A percentile compares a stretch with the other conserved stretches of the same genome.
phyloP scores from a whole-genome alignment of 192 early-diverging fungal species.

The Coemansia sp. region DNA sequence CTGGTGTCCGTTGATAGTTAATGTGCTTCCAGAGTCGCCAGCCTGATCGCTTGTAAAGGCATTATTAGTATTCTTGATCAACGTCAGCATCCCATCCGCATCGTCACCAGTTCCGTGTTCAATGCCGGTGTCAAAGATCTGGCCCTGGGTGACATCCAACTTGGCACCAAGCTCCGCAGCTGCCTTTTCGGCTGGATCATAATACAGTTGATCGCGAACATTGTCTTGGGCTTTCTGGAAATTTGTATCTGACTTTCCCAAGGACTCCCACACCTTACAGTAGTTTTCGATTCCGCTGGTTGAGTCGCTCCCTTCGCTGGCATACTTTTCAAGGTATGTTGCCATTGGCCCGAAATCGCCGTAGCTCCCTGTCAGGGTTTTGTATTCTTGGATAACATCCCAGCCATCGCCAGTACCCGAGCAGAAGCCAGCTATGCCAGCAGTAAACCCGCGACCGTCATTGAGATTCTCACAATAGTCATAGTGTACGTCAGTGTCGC shows the following conservation, averaged over 20 bases:
- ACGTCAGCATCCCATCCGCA: constrained; percentile 30
- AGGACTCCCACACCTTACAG: constrained; percentile 50
- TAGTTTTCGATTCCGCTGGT: constrained; percentile 50
- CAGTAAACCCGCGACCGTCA: constrained; percentile 40
- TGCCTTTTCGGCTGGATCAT: constrained; percentile 12
- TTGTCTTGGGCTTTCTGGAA: constrained; percentile 52
- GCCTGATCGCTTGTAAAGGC: constrained; percentile 19
- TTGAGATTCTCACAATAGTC: constrained; percentile 42
- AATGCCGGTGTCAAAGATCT: constrained; percentile 58
- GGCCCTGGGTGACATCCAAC: constrained; percentile 40
- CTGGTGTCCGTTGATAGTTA: constrained; percentile 32
- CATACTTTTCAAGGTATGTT: constrained; percentile 20
- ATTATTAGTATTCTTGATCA: constrained; percentile 31
- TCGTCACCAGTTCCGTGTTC: constrained; percentile 46
- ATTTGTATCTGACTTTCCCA: constrained; percentile 36
- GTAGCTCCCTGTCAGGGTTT: constrained; percentile 28
- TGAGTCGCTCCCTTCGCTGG: constrained; percentile 18
- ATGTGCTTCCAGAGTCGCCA: constrained; percentile 33
- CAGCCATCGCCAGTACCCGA: constrained; percentile 57
- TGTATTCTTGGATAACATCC: constrained; percentile 53
- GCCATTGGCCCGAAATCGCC: constrained; percentile 45
- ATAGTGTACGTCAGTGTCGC: constrained; percentile 39
- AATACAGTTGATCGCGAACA: constrained; percentile 46
- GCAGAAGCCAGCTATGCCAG: constrained; percentile 45
- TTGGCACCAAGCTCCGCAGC: background rate